Conservation (phyloP, 1,139 yeast genomes). For the Suhomyces coccinellae region DNA sequence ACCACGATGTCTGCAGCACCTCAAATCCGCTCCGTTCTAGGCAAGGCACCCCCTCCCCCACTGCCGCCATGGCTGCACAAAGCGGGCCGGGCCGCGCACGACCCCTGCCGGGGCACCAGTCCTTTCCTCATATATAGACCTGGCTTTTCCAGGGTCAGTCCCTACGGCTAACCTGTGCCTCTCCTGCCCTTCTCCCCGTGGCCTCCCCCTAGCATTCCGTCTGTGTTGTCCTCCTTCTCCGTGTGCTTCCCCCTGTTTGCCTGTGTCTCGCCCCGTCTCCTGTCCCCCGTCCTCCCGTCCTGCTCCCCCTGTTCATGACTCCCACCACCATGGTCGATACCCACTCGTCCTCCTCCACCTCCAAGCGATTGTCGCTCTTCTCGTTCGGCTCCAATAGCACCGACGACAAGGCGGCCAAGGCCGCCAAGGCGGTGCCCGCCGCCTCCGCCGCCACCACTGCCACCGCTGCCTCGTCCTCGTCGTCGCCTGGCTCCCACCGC, state of each 20-base stretch:
- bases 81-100: constrained; percentile 7
- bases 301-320: not conserved
- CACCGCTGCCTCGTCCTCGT: no score
- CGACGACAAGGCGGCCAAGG: constrained; percentile 5
- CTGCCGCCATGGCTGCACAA: not conserved
- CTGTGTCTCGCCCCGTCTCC: no score
- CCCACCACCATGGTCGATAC: constrained; percentile 1
- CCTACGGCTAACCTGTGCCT: not conserved
- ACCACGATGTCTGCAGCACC: not conserved
- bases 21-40: not conserved
- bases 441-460: not conserved
- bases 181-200: not conserved
- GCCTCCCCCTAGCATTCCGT: not conserved
- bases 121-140: constrained; percentile 8
- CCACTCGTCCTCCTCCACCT: not conserved
- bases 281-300: not conserved
- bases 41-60: not conserved
- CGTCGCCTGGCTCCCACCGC: not conserved
- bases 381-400: constrained; percentile 11
- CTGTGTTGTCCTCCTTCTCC: no score
- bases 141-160: constrained; percentile 5
- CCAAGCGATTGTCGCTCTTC: constrained; percentile 15
- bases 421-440: constrained; percentile 3
- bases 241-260: no score
- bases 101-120: constrained; percentile 5